Base-by-base conservation (phyloP, 2,329 filamentous ascomycete genomes). In the Thielaviopsis ethacetica region DNA sequence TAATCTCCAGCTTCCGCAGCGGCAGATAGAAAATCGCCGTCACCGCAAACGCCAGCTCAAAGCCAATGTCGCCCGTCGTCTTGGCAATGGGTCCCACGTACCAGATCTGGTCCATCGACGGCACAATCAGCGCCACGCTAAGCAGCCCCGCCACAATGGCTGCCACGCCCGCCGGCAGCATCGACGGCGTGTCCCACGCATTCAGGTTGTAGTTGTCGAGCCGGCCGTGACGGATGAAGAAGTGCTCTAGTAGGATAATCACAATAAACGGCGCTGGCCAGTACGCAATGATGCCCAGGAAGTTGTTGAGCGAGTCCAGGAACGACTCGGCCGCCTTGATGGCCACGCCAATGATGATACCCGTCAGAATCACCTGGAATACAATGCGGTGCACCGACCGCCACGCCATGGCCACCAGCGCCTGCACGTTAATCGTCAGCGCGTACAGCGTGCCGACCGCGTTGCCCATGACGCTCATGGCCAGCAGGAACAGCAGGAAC, bases 81-180 rank as follows among this genome's bases (percentile, higher is more conserved):
- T 71, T 68, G 1, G 78, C 79, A 63, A 82, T 76, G 1, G 78
- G 78, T 0, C 78, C 79, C 2, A 72, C 73, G 62, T 75, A 81
- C 78, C 78, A 82, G 1, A 73, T 74, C 66, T 80, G 75, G 2
- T 70, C 71, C 75, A 82, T 81, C 2, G 75, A 75, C 1, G 79
- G 77, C 3, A 80, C 69, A 19, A 80, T 73, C 12, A 76, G 63
- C 5, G 67, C 72, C 57, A 76, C 68, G 22, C 73, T 73, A 22
- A 73, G 62, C 0, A 72, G 41, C 24, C 71, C 76, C 0, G 75
- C 73, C 9, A 68, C 66, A 9, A 75, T 60, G 0, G 74, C 75
- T 0, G 74, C 70, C 2, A 73, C 59, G 1, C 75, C 75, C 1
- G 68, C 66, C 0, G 74, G 74, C 51, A 77, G 63, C 59, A 68